Conservation (phyloP, 2,329 filamentous ascomycete species). For the Colletotrichum eremochloae region DNA sequence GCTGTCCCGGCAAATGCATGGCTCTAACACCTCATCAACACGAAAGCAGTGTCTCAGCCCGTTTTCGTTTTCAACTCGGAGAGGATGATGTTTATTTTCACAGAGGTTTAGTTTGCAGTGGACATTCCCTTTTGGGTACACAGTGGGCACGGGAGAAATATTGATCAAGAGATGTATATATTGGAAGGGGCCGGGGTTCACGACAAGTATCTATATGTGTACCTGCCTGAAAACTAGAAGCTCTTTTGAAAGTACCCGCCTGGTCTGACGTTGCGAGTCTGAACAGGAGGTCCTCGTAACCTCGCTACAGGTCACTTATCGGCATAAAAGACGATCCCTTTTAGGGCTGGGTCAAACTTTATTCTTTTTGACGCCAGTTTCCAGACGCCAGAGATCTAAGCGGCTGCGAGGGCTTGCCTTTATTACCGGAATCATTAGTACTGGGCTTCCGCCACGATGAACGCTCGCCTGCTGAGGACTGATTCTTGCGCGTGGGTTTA, state of each 20-base stretch:
- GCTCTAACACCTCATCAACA: background rate
- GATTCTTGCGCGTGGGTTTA: background rate
- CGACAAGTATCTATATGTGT: background rate
- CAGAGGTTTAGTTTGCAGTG: background rate
- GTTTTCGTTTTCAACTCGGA: background rate
- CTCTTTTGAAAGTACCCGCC: background rate
- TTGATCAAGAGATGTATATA: background rate
- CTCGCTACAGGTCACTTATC: background rate
- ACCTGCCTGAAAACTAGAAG: background rate
- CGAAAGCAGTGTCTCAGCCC: background rate
- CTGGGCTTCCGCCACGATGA: background rate
- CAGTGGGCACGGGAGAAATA: background rate
- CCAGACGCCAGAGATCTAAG: slow-evolving; percentile 15
- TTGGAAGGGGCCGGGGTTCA: background rate
- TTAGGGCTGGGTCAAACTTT: background rate
- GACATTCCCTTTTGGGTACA: background rate
- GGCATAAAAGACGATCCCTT: background rate
- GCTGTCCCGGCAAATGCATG: background rate
- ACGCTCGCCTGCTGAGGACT: background rate
- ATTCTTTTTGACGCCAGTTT: slow-evolving; percentile 28
- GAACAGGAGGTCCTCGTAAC: background rate
- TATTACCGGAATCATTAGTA: no score
- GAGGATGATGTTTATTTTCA: no score
- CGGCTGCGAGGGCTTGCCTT: slow-evolving; percentile 8
- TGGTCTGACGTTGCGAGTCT: background rate